Base-by-base conservation (phyloP, 768 basidiomycete genomes). In the Pleurotus sapidus region DNA sequence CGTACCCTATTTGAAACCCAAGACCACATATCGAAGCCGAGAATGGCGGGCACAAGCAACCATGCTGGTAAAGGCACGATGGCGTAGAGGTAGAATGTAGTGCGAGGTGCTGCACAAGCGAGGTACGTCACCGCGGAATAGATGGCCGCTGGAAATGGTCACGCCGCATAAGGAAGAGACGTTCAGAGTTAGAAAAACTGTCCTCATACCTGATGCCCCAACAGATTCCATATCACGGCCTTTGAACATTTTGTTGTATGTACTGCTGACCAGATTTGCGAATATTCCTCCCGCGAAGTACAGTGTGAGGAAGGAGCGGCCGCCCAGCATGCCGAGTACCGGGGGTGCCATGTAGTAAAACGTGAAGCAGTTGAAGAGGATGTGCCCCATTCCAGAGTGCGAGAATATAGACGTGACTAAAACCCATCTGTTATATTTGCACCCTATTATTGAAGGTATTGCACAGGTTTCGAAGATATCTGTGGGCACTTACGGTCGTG, bases 31-130 rank as follows among this genome's bases (percentile, higher is more conserved):
- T 91, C 89, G 60, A 80, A 87, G 9, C 75, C 67, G 63, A 89
- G 84, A 46, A 93, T 68, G 4, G 87, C 91, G 0, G 81, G 70
- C 0, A 92, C 87, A 48, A 81, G 81, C 2, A 80, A 75, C 89
- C 89, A 94, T 0, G 91, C 91, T 0, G 92, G 91, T 57, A 89
- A 75, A 23, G 91, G 92, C 23, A 93, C 72, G 62, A 93, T 82
- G 34, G 84, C 88, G 68, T 90, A 94, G 43, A 94, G 69, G 6
- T 79, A 72, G 67, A 94, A 89, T 1, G 75, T 85, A 63, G 83
- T 74, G 14, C 63, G 81, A 4, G 93, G 92, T 12, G 83, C 84
- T 1, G 82, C 71, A 67, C 86, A 89, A 4, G 90, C 89, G 49
- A 90, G 84, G 67, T 87, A 81, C 3, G 89, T 82, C n/a, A 89